Evolutionary conservation across 768 basidiomycete genomes (phyloP), one percentile per base, ranked within the genome.

Genomic region (Sarcodon aspratus): DNA sequence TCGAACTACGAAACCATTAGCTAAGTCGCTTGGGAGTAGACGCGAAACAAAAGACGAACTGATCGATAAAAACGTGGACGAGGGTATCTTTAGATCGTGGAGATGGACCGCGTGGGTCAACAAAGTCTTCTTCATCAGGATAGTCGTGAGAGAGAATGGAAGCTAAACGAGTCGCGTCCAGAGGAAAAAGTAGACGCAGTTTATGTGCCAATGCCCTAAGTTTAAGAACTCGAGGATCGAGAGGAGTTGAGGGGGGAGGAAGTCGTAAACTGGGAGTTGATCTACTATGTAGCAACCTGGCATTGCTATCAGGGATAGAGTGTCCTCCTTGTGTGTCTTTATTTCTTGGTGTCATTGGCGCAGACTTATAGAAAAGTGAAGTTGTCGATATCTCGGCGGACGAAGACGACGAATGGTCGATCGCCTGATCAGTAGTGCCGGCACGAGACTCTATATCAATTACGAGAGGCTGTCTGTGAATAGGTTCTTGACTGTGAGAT

Each of bases 161-260:
- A 6, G 56, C 50, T 5, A 69, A 61, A 17, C 56, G 52, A 6
- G 54, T 52, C 9, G 64, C 57, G 32, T 83, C 76, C 52, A 75
- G 71, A 15, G 78, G 78, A 60, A 80, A 83, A 35, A 72, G 64
- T 52, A 73, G 65, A 43, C 74, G 70, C 45, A 83, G 62, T 55
- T 78, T 76, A 52, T 72, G 71, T 9, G 78, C 78, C 7, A 83
- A 68, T 48, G 70, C 62, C 11, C 79, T 69, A 33, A 83, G 57
- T 47, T 76, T 75, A 7, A 73, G 61, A 12, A 72, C 69, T 15
- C 68, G 69, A 3, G 72, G 69, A 52, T 76, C 74, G 45, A 71
- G 63, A 6, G 72, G 66, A 51, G 69, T 63, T 13, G 57, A 48
- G 32, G 66, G 65, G 46, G 61, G 51, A 17, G 58, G 53, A 37